phyloP scores from a whole-genome alignment of 768 basidiomycete genomes.

The Pleurotus eryngii region DNA sequence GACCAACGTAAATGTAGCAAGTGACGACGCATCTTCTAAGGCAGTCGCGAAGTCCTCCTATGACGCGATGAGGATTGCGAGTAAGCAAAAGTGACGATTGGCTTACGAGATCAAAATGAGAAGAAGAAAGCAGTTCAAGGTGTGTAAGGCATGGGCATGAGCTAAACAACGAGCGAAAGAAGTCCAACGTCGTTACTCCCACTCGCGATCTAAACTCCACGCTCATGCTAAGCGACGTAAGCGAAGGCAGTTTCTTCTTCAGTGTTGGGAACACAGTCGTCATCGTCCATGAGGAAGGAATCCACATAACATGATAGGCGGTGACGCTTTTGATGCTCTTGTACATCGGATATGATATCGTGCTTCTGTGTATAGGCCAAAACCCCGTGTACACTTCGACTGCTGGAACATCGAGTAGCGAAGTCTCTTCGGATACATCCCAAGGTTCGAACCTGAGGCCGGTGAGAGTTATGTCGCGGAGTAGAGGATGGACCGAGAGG shows the following conservation, averaged over 20 bases:
- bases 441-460: conserved; percentile 21
- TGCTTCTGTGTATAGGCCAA: conserved; percentile 60
- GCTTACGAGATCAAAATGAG: conserved; percentile 65
- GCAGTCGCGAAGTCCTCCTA: background rate
- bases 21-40: background rate
- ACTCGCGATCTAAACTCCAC: conserved; percentile 64
- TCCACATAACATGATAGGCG: conserved; percentile 8
- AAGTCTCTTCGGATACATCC: conserved; percentile 32
- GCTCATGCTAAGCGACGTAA: conserved; percentile 58
- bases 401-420: conserved; percentile 47
- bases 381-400: conserved; percentile 41
- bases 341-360: conserved; percentile 5
- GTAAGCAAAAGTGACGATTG: background rate
- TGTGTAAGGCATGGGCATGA: conserved; percentile 63
- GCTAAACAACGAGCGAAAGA: conserved; percentile 57
- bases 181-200: conserved; percentile 66
- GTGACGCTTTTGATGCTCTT: conserved; percentile 3
- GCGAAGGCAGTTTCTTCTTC: conserved; percentile 48
- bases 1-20: background rate
- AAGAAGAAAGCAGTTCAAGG: conserved; percentile 58
- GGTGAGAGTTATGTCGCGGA: conserved; percentile 51
- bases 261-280: conserved; percentile 67
- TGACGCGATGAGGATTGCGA: background rate
- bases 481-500: conserved; percentile 57
- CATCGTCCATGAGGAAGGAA: conserved; percentile 31